Evolutionary conservation across 208 protist species (phyloP), one percentile per base, ranked within the genome.

Genomic region (Leishmania arabica): DNA sequence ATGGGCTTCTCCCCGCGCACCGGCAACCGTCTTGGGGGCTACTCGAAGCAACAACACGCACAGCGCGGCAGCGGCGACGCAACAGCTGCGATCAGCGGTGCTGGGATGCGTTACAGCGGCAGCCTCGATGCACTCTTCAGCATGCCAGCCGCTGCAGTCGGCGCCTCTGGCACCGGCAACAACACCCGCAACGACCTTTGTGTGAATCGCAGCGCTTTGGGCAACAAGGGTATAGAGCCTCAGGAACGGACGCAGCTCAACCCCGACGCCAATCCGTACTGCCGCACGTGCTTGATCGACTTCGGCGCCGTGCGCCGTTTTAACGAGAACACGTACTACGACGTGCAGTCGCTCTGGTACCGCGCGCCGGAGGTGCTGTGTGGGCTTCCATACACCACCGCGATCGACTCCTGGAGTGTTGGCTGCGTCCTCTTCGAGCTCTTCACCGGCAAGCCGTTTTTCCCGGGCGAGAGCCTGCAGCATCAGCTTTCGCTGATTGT

Each of bases 261-360:
- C 60, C 56, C 66, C 49, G 56, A 70, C 8, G 3, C 64, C 42
- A 88, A 78, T 54, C 80, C 78, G 27, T 84, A 84, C 78, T 82
- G 79, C 70, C 84, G 87, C 78, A 88, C 81, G 60, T 89, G 85
- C 70, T 91, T 99, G 60, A 99, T 99, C 84, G 99, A 99, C 91
- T 99, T 99, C 88, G 99, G 99, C 6, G 98, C 96, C 45, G 97
- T 96, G 45, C 99, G 99, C 82, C 98, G 96, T 72, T 95, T 98
- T 60, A 87, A 98, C 85, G 98, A 99, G 83, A 95, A 97, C 80
- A 89, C 88, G 1, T 99, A 99, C 87, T 99, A 98, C 66, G 99
- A 99, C 84, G 98, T 99, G 64, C 97, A 99, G 87, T 98, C 95
- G 13, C 84, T 97, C 21, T 96, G 97, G 93, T 99, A 99, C 86